Evolutionary conservation across 495 filamentous ascomycete species (phyloP), one percentile per base, ranked within the genome.

Genomic region (Penicillium waksmanii): DNA sequence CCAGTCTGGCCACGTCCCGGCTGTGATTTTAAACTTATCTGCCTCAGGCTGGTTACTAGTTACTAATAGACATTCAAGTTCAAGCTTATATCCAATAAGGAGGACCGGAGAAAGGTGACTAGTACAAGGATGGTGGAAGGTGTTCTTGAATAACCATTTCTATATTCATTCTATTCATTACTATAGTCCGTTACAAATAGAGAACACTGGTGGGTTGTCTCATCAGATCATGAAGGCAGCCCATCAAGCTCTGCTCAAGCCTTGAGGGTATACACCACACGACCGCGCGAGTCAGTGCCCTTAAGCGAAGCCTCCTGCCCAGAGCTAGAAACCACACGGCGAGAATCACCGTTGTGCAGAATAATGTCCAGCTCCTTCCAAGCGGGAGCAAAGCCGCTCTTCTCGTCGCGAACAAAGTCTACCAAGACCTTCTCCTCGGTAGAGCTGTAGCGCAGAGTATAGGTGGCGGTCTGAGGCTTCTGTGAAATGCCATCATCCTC

Each of bases 401-500:
- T 63, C 44, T 77, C 68, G 48, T 71, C 71, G 7, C 69, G 62
- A n/a, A 60, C 58, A 23, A 84, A 74, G 21, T 71, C 68, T 35
- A 82, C 75, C 56, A 78, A 66, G 6, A 79, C 67, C 33, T 65
- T 71, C 43, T 76, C 75, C 36, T 68, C 68, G 5, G 80, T 79
- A 35, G 78, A 81, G 53, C 69, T 71, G 57, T 82, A 81, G 56
- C 56, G 65, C 17, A 84, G 35, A 21, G 73, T 78, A 59, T 78
- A 82, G 10, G 47, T 53, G 2, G 81, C 75, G 10, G 81, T 78
- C 21, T 65, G 68, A 2, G 78, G 72, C 12, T 73, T 53, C 35
- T 74, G 61, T 15, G 84, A 83, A 44, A 85, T 77, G 5, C 86
- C 86, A 68, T 89, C 85, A 62, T 89, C 86, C 66, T 89, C 86